Conservation (phyloP, 2,329 filamentous ascomycete species). For the Alternaria sp. region DNA sequence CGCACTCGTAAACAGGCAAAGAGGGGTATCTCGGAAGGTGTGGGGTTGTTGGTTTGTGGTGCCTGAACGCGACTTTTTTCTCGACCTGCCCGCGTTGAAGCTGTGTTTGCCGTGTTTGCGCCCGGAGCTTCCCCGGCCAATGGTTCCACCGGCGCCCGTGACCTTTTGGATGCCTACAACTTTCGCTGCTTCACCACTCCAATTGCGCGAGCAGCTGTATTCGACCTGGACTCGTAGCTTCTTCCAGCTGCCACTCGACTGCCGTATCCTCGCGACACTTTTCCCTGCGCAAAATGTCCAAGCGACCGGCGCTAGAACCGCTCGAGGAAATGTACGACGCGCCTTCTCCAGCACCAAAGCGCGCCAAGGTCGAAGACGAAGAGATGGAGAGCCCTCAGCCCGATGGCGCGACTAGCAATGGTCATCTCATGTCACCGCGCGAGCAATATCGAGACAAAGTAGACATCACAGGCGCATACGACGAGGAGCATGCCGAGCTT, state of each 20-base stretch:
- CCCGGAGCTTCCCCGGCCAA: slow-evolving; percentile 28
- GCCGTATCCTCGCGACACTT: not conserved
- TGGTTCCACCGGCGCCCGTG: slow-evolving; percentile 26
- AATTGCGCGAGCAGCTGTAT: not conserved
- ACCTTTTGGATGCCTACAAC: slow-evolving; percentile 32
- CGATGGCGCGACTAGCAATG: slow-evolving; percentile 39
- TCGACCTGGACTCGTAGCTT: not conserved
- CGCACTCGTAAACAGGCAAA: slow-evolving; percentile 30
- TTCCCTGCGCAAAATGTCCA: slow-evolving; percentile 50
- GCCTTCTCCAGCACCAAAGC: slow-evolving; percentile 59
- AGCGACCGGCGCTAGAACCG: slow-evolving; percentile 57
- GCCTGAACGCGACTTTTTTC: slow-evolving; percentile 48
- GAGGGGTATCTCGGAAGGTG: slow-evolving; percentile 44
- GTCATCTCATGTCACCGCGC: slow-evolving; percentile 41
- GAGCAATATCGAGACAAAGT: slow-evolving; percentile 35
- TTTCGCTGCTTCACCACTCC: slow-evolving; percentile 11
- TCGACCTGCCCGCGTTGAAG: slow-evolving; percentile 35
- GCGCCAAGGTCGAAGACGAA: slow-evolving; percentile 55
- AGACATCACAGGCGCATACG: slow-evolving; percentile 48
- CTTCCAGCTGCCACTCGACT: not conserved
- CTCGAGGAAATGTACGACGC: slow-evolving; percentile 52
- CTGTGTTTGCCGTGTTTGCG: slow-evolving; percentile 39
- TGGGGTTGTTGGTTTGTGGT: slow-evolving; percentile 39
- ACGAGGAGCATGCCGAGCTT: slow-evolving; percentile 48
- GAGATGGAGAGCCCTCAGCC: slow-evolving; percentile 43